Evolutionary conservation across 75 land plant species (phyloP), one percentile per base, ranked within the genome.

Genomic region (Adiantum capillusveneris): DNA sequence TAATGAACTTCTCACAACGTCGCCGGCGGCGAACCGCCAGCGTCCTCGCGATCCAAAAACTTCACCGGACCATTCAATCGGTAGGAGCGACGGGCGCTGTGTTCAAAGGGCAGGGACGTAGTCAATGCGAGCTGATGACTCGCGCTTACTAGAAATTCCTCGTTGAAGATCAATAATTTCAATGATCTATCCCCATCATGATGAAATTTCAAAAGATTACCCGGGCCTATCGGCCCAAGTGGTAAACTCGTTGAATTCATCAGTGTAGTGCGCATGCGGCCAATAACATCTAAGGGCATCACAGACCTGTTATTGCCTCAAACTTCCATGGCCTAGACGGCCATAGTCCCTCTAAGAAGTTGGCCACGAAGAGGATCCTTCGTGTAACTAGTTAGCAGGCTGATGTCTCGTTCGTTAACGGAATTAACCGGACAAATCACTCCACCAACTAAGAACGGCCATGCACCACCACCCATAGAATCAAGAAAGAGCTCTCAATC

Each of bases 141-240:
- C 77, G 51, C 58, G 67, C 77, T 74, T 74, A 68, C 76, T 69
- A 60, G 69, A 63, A 54, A 72, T 65, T 72, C 69, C 69, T 72
- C 64, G 64, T 72, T 72, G 69, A 72, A 72, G 75, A 65, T 58
- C 75, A 74, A 74, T 64, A 75, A 75, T 69, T 75, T 63, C 67
- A 75, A 75, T 75, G 77, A 59, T 75, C 77, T 75, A 75, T 75
- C 73, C 73, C 72, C 77, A 74, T 62, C 76, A 74, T 56, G 76
- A 74, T 68, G 61, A 56, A 66, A 56, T 73, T 73, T 73, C 21
- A 60, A 24, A 74, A 74, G 76, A 74, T 74, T 75, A 68, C 72
- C 63, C 64, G 49, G 50, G 34, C 63, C 56, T 68, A 0, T 56
- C 53, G 58, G 77, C 58, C 67, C 46, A 75, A 64, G 67, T 65